Base-by-base conservation (phyloP, 441 rosid genomes). In the Populus tomentosa region DNA sequence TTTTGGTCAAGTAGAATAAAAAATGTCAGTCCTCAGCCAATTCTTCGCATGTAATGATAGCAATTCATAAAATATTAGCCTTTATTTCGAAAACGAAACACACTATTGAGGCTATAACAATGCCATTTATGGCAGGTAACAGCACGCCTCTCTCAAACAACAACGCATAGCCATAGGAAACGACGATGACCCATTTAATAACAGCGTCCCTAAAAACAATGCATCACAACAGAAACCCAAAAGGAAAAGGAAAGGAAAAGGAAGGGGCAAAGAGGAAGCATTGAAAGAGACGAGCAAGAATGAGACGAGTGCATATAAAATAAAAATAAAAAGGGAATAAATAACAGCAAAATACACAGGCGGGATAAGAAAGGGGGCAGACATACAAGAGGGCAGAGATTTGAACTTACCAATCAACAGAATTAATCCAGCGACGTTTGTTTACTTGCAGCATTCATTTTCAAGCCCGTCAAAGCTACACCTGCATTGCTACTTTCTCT, bases 391-490 rank as follows among this genome's bases (percentile, higher is more conserved):
- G 66, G 74, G 40, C 75, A 74, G 78, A 85, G 81, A 80, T 30
- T 84, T 75, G 89, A 84, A 77, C 81, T 84, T 67, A 77, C 87
- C 86, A 77, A 78, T 65, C 50, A 63, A 56, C 20, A 14, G 59
- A 18, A 59, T 5, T n/a, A 56, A 72, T 18, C 53, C 62, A 40
- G 67, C 7, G 42, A 50, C 69, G 77, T 69, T 16, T 16, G n/a
- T 16, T 16, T 77, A 77, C 32, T 33, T 62, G 76, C 75, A 70
- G 75, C 46, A 36, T 23, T 76, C 28, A 59, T 65, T 68, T 68
- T 69, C 56, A 30, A 30, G 32, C 32, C 4, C 32, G 32, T 30
- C 4, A 80, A 75, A 85, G 85, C 85, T 75, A 80, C 88, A 8
- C 16, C 68, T 65, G 1, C 32, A 30, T 30, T 30, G 32, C 38